Base-by-base conservation (phyloP, 2,329 filamentous ascomycete species). In the Exophiala spinifera region DNA sequence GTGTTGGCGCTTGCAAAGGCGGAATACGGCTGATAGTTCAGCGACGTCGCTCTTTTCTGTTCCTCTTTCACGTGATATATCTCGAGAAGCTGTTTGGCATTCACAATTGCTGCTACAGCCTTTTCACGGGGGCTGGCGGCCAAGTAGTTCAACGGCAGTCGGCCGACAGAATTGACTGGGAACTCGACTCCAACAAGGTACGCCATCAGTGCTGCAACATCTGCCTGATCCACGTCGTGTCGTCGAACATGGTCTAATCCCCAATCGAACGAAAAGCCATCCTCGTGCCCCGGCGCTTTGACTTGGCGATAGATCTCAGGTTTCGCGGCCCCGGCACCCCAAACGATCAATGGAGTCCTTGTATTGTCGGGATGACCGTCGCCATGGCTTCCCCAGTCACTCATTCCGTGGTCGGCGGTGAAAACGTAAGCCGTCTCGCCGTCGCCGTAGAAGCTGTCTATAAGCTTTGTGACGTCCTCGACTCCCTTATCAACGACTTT, bases 351-450 rank as follows among this genome's bases (percentile, higher is more conserved):
- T 1, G 94, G 94, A 0, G 94, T 99, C 47, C 94, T 83, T 2
- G 94, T 99, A 66, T 97, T 99, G 70, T 99, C 89, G 0, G 94
- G 94, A 71, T 99, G 91, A 6, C 94, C 94, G 70, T 99, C 94
- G 34, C 95, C 95, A 69, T 99, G 95, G 64, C 91, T 97, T n/a
- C 95, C 94, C 86, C 88, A 96, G 71, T 99, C 94, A 67, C 90
- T 97, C 94, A 99, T 99, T 15, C 94, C 94, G 70, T 99, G 94
- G 67, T 99, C 94, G 6, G 94, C 94, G 1, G 95, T 99, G 68
- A 99, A 99, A 14, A 99, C 83, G 69, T 92, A 99, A 0, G 95
- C 90, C 0, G 94, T 97, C 70, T 94, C 86, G 51, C 82, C 87
- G 60, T 84, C 83, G 63, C 91, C 86, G 65, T 96, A 99, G 68